Conservation (phyloP, 805 yeast genomes). For the Metschnikowia koreensis region DNA sequence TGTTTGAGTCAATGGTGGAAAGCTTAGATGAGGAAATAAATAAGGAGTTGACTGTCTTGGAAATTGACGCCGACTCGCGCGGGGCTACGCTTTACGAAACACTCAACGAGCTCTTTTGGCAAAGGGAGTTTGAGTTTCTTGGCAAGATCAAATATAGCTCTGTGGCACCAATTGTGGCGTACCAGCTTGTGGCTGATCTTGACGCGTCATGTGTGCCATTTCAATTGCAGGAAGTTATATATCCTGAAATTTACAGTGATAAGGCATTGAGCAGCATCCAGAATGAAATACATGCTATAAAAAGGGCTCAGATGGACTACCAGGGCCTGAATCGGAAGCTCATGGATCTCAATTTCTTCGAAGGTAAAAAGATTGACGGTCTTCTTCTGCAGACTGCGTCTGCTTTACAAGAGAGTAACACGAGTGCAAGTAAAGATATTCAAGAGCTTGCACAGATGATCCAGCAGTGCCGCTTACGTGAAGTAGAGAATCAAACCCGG, state of each 20-base stretch:
- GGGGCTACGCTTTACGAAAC: slow-evolving; percentile 28
- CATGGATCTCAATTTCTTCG: slow-evolving; percentile 36
- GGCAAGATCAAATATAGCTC: slow-evolving; percentile 28
- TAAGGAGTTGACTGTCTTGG: slow-evolving; percentile 28
- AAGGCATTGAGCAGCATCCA: slow-evolving; percentile 20
- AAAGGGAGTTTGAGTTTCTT: slow-evolving; percentile 25
- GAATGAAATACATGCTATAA: slow-evolving; percentile 20
- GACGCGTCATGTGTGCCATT: slow-evolving; percentile 22
- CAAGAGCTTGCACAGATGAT: slow-evolving; percentile 21
- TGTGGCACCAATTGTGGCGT: slow-evolving; percentile 32
- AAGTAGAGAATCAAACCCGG: slow-evolving; percentile 22
- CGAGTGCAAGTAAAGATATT: slow-evolving; percentile 22
- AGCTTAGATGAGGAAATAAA: slow-evolving; percentile 25
- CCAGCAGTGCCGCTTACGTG: slow-evolving; percentile 19
- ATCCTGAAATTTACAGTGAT: slow-evolving; percentile 35
- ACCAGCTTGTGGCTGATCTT: slow-evolving; percentile 30
- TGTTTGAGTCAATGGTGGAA: slow-evolving; percentile 30
- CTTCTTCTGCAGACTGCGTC: slow-evolving; percentile 25
- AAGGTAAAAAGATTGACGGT: slow-evolving; percentile 35
- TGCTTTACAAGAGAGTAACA: slow-evolving; percentile 21
- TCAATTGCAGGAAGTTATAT: slow-evolving; percentile 28
- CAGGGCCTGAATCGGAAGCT: slow-evolving; percentile 24
- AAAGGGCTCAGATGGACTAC: slow-evolving; percentile 19
- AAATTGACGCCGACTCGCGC: slow-evolving; percentile 33
- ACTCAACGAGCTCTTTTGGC: slow-evolving; percentile 39